Evolutionary conservation across 1,284 basidiomycete species (phyloP).

Genomic region (Cryptococcus depauperatus): DNA sequence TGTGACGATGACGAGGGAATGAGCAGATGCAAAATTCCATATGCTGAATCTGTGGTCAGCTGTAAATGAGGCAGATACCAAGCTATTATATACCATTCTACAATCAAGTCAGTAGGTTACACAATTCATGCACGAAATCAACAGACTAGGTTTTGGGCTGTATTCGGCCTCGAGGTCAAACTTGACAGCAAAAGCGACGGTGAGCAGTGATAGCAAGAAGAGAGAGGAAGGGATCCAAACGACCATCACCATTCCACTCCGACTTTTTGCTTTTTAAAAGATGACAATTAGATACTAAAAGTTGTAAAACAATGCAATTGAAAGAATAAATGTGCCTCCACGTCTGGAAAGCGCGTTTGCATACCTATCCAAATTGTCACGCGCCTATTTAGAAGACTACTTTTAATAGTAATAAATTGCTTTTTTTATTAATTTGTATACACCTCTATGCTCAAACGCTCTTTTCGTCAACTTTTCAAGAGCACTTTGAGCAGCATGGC

Average conservation of each 20-base stretch:
- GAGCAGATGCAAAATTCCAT: conserved; percentile 82
- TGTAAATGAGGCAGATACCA: not conserved
- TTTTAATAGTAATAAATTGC: no score
- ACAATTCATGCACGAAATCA: conserved; percentile 1
- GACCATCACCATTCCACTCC: no score
- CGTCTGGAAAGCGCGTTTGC: no score
- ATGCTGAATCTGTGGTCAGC: conserved; percentile 55
- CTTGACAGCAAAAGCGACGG: conserved; percentile 58
- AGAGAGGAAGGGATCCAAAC: conserved; percentile 10
- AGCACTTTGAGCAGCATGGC: conserved; percentile 3
- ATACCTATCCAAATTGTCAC: no score
- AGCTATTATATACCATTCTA: conserved; percentile 33
- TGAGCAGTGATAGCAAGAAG: conserved; percentile 17
- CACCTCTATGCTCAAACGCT: not conserved
- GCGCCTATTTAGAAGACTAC: no score
- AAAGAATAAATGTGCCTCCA: no score
- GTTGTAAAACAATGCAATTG: no score
- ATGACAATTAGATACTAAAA: no score
- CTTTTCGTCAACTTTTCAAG: no score
- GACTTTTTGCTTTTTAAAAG: no score
- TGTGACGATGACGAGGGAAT: conserved; percentile 86
- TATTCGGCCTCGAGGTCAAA: conserved; percentile 63
- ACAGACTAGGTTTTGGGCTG: conserved; percentile 56
- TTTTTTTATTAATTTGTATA: not conserved
- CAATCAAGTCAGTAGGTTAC: not conserved